phyloP scores from a whole-genome alignment of 2,329 filamentous ascomycete species.

The Colletotrichum abscissum region DNA sequence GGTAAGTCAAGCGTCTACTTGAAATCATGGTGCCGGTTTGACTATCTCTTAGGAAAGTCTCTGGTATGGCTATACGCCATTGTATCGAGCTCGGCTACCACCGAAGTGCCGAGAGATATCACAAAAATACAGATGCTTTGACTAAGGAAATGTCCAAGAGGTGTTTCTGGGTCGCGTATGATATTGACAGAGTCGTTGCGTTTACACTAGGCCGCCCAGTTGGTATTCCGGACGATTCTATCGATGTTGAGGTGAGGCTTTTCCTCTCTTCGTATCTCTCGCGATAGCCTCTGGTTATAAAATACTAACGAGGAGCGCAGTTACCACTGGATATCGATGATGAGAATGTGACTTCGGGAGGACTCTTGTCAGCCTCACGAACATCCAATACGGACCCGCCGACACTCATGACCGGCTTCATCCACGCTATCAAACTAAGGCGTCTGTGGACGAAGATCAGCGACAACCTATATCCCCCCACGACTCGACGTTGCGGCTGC shows the following conservation, averaged over 20 bases:
- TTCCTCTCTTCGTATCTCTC: not conserved
- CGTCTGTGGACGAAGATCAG: constrained; percentile 44
- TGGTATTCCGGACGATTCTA: constrained; percentile 40
- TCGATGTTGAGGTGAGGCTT: constrained; percentile 42
- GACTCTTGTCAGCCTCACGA: constrained; percentile 38
- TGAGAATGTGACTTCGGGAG: constrained; percentile 38
- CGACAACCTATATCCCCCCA: constrained; percentile 39
- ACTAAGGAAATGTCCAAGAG: constrained; percentile 44
- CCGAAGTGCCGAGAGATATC: constrained; percentile 39
- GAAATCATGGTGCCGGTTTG: not conserved
- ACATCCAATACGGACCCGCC: constrained; percentile 28
- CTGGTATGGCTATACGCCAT: constrained; percentile 47
- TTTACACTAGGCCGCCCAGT: constrained; percentile 46
- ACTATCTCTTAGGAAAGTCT: constrained; percentile 40
- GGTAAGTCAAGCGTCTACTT: constrained; percentile 31
- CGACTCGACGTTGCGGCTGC: constrained; percentile 2
- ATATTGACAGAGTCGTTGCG: constrained; percentile 44
- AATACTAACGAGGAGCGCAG: constrained; percentile 20
- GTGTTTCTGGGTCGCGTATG: constrained; percentile 47
- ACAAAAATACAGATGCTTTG: constrained; percentile 34
- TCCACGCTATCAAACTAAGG: constrained; percentile 44
- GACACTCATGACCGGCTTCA: constrained; percentile 44
- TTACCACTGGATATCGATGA: constrained; percentile 45
- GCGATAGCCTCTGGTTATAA: not conserved
- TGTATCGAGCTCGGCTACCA: constrained; percentile 50